Percentiles rank a stretch among this genome's conserved stretches.
Conservation (phyloP, 371 early-diverging fungal species). For the Apophysomyces ossiformis region DNA sequence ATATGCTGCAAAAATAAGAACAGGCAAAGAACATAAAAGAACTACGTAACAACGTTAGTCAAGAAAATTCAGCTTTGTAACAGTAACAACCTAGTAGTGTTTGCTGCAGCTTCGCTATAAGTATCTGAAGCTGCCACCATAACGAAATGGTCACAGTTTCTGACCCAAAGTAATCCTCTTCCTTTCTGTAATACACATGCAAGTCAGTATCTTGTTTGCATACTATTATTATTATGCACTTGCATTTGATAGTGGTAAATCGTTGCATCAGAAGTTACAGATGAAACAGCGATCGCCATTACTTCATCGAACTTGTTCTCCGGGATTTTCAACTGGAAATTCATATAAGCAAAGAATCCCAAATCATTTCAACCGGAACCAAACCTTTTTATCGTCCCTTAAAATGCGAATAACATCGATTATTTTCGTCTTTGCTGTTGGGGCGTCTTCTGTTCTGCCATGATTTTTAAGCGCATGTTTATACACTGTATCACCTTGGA, state of each 20-base stretch:
- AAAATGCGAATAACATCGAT: not conserved
- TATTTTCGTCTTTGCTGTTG: slow-evolving; percentile 12
- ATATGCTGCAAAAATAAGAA: slow-evolving; percentile 8
- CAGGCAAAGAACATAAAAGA: not conserved
- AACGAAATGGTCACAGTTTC: slow-evolving; percentile 10
- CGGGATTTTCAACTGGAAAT: not conserved
- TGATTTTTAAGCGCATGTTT: not conserved
- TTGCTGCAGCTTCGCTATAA: not conserved
- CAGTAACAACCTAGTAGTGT: not conserved
- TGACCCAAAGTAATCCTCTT: slow-evolving; percentile 18
- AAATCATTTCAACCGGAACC: not conserved
- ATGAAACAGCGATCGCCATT: not conserved
- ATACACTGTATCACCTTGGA: slow-evolving; percentile 20
- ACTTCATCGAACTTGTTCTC: slow-evolving; percentile 11
- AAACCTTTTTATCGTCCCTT: not conserved
- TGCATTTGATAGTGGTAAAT: slow-evolving; percentile 19
- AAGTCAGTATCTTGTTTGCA: not conserved
- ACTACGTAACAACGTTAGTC: not conserved
- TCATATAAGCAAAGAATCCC: not conserved
- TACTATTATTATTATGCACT: not conserved
- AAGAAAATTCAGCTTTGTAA: not conserved
- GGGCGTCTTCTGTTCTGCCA: not conserved
- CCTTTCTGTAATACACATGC: slow-evolving; percentile 13
- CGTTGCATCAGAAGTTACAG: slow-evolving; percentile 11
- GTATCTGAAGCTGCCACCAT: not conserved